A percentile compares a stretch with the other conserved stretches of the same genome.
These are phyloP conservation scores for Skeletonema tropicum DNA, from an alignment of 108 stramenopile species.

Conservation along the genomic window DNA sequence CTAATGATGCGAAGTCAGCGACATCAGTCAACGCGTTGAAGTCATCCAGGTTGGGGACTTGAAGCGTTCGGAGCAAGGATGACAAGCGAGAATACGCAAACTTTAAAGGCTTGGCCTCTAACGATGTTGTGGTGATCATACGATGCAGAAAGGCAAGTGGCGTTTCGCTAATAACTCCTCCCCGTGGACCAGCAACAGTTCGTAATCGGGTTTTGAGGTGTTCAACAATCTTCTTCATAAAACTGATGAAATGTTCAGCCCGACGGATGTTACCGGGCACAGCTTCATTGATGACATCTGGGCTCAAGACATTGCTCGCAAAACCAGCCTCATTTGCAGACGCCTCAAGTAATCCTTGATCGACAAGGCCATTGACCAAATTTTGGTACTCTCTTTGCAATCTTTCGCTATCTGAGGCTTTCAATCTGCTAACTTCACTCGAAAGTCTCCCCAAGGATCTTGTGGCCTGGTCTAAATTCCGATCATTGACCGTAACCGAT, in stretches of 20 bases:
- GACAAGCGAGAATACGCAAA: constrained; percentile 96
- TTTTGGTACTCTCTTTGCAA: constrained; percentile 94
- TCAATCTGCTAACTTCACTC: constrained; percentile 85
- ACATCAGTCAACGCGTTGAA: constrained; percentile 93
- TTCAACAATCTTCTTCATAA: constrained; percentile 95
- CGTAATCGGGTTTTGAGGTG: constrained; percentile 84
- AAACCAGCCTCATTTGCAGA: constrained; percentile 68
- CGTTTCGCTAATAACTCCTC: constrained; percentile 92
- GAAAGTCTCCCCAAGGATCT: constrained; percentile 84
- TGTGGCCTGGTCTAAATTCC: constrained; percentile 91
- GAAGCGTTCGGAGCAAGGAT: constrained; percentile 88
- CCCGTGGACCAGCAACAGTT: constrained; percentile 78
- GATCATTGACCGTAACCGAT: constrained; percentile 91
- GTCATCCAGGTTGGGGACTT: constrained; percentile 91
- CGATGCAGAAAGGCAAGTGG: constrained; percentile 94
- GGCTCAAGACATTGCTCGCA: constrained; percentile 79
- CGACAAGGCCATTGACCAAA: constrained; percentile 83
- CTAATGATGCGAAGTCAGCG: constrained; percentile 95
- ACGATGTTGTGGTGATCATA: constrained; percentile 88
- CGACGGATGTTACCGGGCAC: constrained; percentile 98
- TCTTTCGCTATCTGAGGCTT: constrained; percentile 82
- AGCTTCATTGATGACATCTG: constrained; percentile 93
- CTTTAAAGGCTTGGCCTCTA: constrained; percentile 94
- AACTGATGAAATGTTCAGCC: constrained; percentile 97
- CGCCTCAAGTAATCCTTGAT: constrained; percentile 82